phyloP scores from a whole-genome alignment of 192 early-diverging fungal genomes.

The Podila verticillata region DNA sequence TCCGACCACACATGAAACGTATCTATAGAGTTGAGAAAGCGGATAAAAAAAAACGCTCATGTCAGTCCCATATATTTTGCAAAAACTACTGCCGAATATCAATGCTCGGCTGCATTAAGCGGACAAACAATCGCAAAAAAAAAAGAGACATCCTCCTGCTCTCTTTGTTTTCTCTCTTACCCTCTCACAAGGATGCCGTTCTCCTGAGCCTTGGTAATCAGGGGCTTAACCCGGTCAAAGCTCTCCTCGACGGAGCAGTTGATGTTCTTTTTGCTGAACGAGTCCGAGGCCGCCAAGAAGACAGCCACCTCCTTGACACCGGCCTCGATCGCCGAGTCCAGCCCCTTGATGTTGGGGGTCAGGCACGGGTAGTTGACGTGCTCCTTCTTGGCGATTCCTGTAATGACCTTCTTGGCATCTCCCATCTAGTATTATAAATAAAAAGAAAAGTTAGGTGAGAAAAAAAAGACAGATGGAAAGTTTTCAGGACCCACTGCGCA shows the following conservation, averaged over 20 bases:
- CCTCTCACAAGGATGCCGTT: slow-evolving; percentile 77
- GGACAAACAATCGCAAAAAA: slow-evolving; percentile 17
- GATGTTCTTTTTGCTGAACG: slow-evolving; percentile 91
- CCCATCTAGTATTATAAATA: slow-evolving; percentile 92
- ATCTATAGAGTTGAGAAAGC: slow-evolving; percentile 58
- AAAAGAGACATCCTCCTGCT: not conserved
- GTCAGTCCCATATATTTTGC: no score
- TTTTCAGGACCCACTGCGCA: no score
- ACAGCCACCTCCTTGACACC: slow-evolving; percentile 91
- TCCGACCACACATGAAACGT: slow-evolving; percentile 90
- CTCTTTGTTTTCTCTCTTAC: slow-evolving; percentile 33
- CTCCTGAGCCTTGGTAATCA: slow-evolving; percentile 70
- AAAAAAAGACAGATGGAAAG: not conserved
- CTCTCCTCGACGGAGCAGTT: slow-evolving; percentile 91
- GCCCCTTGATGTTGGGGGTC: slow-evolving; percentile 87
- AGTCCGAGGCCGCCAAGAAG: slow-evolving; percentile 89
- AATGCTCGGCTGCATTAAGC: not conserved
- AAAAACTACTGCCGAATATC: no score
- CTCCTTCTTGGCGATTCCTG: slow-evolving; percentile 65
- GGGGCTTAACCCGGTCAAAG: slow-evolving; percentile 73
- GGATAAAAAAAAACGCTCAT: not conserved
- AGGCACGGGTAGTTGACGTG: slow-evolving; percentile 90
- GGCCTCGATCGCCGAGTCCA: slow-evolving; percentile 81
- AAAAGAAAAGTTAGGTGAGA: slow-evolving; percentile 4
- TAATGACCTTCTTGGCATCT: slow-evolving; percentile 82